Percentiles rank a stretch among this genome's conserved stretches.
phyloP scores from a whole-genome alignment of 2,329 filamentous ascomycete genomes.

The Talaromyces atroroseus region DNA sequence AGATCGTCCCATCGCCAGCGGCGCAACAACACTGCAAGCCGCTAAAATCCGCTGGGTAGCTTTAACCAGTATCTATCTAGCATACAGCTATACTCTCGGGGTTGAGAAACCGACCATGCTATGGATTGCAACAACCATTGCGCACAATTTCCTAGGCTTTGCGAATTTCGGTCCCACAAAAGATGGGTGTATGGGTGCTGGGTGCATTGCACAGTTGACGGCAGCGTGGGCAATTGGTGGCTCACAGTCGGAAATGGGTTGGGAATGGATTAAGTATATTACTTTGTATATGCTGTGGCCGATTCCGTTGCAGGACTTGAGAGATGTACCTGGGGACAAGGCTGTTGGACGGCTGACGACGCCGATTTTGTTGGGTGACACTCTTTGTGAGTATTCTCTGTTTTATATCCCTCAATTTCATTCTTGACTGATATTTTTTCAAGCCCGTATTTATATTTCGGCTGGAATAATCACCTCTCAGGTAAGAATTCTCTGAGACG shows the following conservation, averaged over 20 bases:
- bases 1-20: slow-evolving; percentile 11
- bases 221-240: slow-evolving; percentile 12
- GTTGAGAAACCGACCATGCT: slow-evolving; percentile 8
- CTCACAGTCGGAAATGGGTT: slow-evolving; percentile 3
- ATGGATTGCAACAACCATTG: slow-evolving; percentile 8
- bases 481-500: neutral
- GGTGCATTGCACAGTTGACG: slow-evolving; percentile 11
- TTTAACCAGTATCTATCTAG: slow-evolving; percentile 7
- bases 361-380: slow-evolving; percentile 11
- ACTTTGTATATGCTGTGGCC: slow-evolving; percentile 10
- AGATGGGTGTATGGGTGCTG: slow-evolving; percentile 9
- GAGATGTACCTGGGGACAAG: slow-evolving; percentile 11
- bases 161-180: slow-evolving; percentile 10
- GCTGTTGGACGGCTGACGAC: slow-evolving; percentile 9
- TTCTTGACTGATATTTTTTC: neutral
- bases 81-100: neutral
- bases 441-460: slow-evolving; percentile 12
- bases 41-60: slow-evolving; percentile 8
- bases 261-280: slow-evolving; percentile 11
- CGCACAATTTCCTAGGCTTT: slow-evolving; percentile 11
- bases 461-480: slow-evolving; percentile 9
- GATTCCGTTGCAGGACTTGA: slow-evolving; percentile 11
- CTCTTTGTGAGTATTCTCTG: neutral
- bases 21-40: slow-evolving; percentile 3
- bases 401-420: neutral